Percentiles rank a stretch among this genome's conserved stretches.
phyloP scores from a whole-genome alignment of 805 yeast genomes.

The Kazachstania kunashirensis region DNA sequence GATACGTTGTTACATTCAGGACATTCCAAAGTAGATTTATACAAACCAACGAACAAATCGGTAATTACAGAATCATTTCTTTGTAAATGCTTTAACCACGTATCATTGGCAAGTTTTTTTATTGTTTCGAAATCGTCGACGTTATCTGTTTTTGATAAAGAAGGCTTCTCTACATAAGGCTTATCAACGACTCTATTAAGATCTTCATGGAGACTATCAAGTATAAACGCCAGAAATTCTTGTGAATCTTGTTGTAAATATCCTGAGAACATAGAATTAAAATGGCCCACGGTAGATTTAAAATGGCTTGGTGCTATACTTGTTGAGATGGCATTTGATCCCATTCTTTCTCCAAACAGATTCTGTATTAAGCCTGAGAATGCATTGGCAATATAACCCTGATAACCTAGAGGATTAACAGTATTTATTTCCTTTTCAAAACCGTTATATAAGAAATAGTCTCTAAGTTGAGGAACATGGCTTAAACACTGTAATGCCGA shows the following conservation, averaged over 20 bases:
- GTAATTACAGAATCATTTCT: slow-evolving; percentile 79
- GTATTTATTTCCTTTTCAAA: slow-evolving; percentile 59
- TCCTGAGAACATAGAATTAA: slow-evolving; percentile 73
- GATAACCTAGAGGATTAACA: slow-evolving; percentile 75
- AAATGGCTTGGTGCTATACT: slow-evolving; percentile 62
- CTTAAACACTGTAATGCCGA: slow-evolving; percentile 84
- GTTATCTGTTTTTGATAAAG: slow-evolving; percentile 49
- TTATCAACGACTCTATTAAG: slow-evolving; percentile 71
- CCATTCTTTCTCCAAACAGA: slow-evolving; percentile 36
- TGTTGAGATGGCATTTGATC: slow-evolving; percentile 2
- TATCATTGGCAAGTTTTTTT: slow-evolving; percentile 52
- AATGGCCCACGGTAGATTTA: slow-evolving; percentile 68
- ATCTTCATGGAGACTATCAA: slow-evolving; percentile 92
- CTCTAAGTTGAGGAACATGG: slow-evolving; percentile 74
- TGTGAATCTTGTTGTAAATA: slow-evolving; percentile 93
- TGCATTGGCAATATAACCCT: slow-evolving; percentile 69
- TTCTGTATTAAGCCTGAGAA: slow-evolving; percentile 62
- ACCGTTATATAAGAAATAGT: slow-evolving; percentile 58
- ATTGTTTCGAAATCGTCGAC: slow-evolving; percentile 45
- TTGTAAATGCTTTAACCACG: slow-evolving; percentile 71
- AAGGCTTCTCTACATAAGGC: slow-evolving; percentile 87
- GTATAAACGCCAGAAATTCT: slow-evolving; percentile 78
- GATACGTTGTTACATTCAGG: slow-evolving; percentile 75
- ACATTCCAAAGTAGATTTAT: slow-evolving; percentile 81
- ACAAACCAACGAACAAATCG: slow-evolving; percentile 83